Evolutionary conservation across 2,329 filamentous ascomycete species (phyloP), one percentile per base, ranked within the genome.

Genomic region (Botryosphaeria dothidea): DNA sequence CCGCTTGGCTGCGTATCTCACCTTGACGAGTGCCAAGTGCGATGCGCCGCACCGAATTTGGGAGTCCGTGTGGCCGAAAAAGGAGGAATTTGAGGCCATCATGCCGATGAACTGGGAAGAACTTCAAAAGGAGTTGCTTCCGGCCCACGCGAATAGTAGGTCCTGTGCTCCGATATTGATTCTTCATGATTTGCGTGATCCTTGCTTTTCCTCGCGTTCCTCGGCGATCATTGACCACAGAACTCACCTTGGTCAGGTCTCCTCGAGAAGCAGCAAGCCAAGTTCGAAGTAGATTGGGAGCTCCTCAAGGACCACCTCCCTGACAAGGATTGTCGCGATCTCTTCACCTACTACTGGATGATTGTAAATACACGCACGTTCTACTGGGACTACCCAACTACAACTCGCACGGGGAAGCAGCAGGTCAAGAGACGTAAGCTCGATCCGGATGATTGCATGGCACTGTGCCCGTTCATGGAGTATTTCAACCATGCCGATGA

Each of bases 381-480:
- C 70, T 86, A 85, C 71, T 88, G 84, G 79, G 78, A 84, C 46
- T 76, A 77, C 57, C 75, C 75, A 0, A 66, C 41, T n/a, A 71
- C 75, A 31, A 69, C 75, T 1, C 70, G 79, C 75, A 54, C 77
- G 77, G 8, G 81, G 71, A 48, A 73, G 68, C 68, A 82, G 2
- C 76, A 75, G 41, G 84, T 67, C 77, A 82, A 72, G 70, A 75
- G 67, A 74, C 79, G 25, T 11, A 72, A 71, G 68, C 76, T 69
- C 71, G 77, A 70, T 75, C 84, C 69, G 15, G 75, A 79, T 25
- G 89, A 91, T 69, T 86, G 86, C 71, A 86, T 92, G 81, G 86
- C 86, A 9, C 83, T 92, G 69, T 89, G 88, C 74, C 90, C 90
- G 0, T 88, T 91, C 38, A 87, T 89, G 1, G 90, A 93, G 74